These are phyloP conservation scores for Yamadazyma aaseri DNA, from an alignment of 1,139 yeast genomes.

Conservation along the genomic window DNA sequence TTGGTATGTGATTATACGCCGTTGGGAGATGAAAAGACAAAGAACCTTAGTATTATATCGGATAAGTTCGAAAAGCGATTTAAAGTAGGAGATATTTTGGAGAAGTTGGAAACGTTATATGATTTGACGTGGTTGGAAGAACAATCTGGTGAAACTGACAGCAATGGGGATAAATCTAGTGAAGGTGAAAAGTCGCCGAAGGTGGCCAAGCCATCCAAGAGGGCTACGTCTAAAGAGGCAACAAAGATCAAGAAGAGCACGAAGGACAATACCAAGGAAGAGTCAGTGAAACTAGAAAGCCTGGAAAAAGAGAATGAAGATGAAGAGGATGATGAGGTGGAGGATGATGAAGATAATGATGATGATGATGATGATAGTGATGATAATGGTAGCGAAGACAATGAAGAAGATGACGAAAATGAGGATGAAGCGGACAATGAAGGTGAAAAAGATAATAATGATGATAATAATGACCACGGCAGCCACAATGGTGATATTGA, in stretches of 20 bases:
- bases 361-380: background rate
- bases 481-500: conserved; percentile 9
- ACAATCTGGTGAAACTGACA: conserved; percentile 36
- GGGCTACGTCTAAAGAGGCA: background rate
- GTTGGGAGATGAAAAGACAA: conserved; percentile 55
- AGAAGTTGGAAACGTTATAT: conserved; percentile 34
- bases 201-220: background rate
- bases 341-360: conserved; percentile 14
- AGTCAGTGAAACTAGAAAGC: background rate
- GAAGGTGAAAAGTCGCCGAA: conserved; percentile 1
- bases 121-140: conserved; percentile 51
- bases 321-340: conserved; percentile 8
- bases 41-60: conserved; percentile 56
- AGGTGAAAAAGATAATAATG: conserved; percentile 9
- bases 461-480: conserved; percentile 10
- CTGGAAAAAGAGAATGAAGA: background rate
- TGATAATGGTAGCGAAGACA: background rate
- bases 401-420: conserved; percentile 1
- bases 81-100: conserved; percentile 54
- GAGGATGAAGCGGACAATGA: conserved; percentile 7
- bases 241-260: conserved; percentile 29
- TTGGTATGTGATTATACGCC: conserved; percentile 74
- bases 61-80: conserved; percentile 36
- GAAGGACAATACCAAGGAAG: conserved; percentile 37
- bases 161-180: conserved; percentile 17